Base-by-base conservation (phyloP, 2,329 filamentous ascomycete species). In the Mollisia scopiformis region DNA sequence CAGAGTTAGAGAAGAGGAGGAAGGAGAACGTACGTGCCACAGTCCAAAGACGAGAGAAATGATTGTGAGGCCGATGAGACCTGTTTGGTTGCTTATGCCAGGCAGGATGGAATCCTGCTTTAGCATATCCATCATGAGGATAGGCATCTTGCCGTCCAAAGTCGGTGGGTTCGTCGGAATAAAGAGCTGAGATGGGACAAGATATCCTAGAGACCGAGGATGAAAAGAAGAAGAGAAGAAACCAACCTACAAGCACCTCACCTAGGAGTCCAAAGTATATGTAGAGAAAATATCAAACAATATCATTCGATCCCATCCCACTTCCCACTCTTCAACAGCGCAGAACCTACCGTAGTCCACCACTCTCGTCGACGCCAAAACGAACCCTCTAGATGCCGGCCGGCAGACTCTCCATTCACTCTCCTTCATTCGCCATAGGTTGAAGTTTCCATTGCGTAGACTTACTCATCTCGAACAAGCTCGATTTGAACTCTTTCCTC, bases 71-170 rank as follows among this genome's bases (percentile, higher is more conserved):
- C 19, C 46, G 10, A 19, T 50, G 21, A 56, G 23, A 13, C 37
- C 56, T 37, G 46, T 23, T 21, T 61, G 58, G 21, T 64, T 59
- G 52, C 58, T 57, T n/a, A 64, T 54, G 16, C 59, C 49, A 23
- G 62, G 57, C 6, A 64, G 37, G 3, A 62, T 30, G 19, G 57
- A 55, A 6, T 51, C 41, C 16, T 43, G 30, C 16, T 43, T 41
- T n/a, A 61, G 31, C 30, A 57, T 57, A 16, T 49, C 54, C 28
- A 61, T 25, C 27, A 46, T 47, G 13, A 55, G 47, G 6, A 28
- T 28, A 2, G 49, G 49, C n/a, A n/a, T n/a, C n/a, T n/a, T n/a
- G n/a, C n/a, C n/a, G n/a, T n/a, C n/a, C 21, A 47, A 27, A 3
- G 16, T n/a, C 14, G 11, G 23, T 28, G 6, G 10, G 25, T 13